These are phyloP conservation scores for Gyromitra esculenta DNA, from an alignment of 2,329 filamentous ascomycete species.

Conservation along the genomic window DNA sequence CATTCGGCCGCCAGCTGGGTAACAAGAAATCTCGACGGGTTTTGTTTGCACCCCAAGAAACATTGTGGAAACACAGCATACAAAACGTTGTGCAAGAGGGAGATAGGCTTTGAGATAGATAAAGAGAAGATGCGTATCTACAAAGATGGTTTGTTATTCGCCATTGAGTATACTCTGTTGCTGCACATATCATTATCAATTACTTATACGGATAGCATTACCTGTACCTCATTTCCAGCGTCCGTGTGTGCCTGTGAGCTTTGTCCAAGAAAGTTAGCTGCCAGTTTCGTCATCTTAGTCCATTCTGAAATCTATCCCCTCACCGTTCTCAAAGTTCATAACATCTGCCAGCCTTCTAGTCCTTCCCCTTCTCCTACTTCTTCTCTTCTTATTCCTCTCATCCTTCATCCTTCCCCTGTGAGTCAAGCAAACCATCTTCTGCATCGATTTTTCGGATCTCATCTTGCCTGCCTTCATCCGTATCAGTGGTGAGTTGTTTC, in stretches of 20 bases:
- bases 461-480: slow-evolving; percentile 34
- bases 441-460: slow-evolving; percentile 35
- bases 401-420: slow-evolving; percentile 18
- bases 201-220: slow-evolving; percentile 28
- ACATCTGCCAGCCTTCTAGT: slow-evolving; percentile 42
- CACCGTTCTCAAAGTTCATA: slow-evolving; percentile 35
- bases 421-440: slow-evolving; percentile 42
- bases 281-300: slow-evolving; percentile 52
- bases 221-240: slow-evolving; percentile 44
- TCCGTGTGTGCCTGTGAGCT: slow-evolving; percentile 44
- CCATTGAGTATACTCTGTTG: slow-evolving; percentile 19
- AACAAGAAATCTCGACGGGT: slow-evolving; percentile 22
- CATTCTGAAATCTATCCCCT: slow-evolving; percentile 46
- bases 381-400: slow-evolving; percentile 36
- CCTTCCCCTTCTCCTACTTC: slow-evolving; percentile 43
- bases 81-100: slow-evolving; percentile 3
- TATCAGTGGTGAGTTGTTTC: slow-evolving; percentile 49
- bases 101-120: slow-evolving; percentile 4
- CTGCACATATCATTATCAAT: slow-evolving; percentile 31
- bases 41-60: slow-evolving; percentile 45
- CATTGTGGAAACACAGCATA: slow-evolving; percentile 25
- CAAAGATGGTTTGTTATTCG: not conserved
- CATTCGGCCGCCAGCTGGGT: slow-evolving; percentile 22
- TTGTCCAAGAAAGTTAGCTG: slow-evolving; percentile 52
- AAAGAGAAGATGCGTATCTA: slow-evolving; percentile 6